A percentile compares a stretch with the other conserved stretches of the same genome.
Conservation (phyloP, 257 asterid species). For the Solanum gandarillasii region DNA sequence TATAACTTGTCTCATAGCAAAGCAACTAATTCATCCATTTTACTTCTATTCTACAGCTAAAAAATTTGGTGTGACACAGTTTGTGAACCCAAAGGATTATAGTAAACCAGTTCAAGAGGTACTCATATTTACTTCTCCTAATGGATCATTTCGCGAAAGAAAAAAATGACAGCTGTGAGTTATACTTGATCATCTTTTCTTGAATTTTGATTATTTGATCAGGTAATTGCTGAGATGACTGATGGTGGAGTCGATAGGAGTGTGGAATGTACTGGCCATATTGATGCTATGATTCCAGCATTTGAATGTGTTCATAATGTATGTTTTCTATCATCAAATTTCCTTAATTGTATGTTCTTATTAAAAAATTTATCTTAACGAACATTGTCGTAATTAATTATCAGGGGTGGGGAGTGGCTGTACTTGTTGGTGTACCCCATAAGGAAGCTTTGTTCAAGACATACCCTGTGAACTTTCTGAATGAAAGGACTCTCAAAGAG, state of each 20-base stretch:
- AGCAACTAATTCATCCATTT: too few species aligned
- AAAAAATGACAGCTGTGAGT: too few species aligned
- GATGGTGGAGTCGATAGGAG: constrained; percentile 75
- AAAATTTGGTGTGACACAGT: constrained; percentile 71
- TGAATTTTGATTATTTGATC: background rate
- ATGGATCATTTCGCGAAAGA: too few species aligned
- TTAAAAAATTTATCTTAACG: too few species aligned
- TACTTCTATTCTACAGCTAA: constrained; percentile 15
- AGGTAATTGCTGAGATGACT: constrained; percentile 48
- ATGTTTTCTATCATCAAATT: background rate
- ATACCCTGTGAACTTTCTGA: constrained; percentile 55
- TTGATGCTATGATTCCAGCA: constrained; percentile 70
- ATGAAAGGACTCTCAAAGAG: constrained; percentile 69
- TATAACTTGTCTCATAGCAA: too few species aligned
- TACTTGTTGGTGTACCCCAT: background rate
- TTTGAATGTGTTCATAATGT: constrained; percentile 82
- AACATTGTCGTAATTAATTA: too few species aligned
- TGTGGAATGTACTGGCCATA: constrained; percentile 69
- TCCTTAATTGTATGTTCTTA: too few species aligned
- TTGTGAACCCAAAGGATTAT: constrained; percentile 63
- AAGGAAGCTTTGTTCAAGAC: constrained; percentile 22
- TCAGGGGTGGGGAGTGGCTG: constrained; percentile 67
- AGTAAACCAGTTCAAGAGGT: constrained; percentile 74
- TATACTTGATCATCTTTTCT: too few species aligned
- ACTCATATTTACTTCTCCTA: background rate